phyloP scores from a whole-genome alignment of 73 alveolate species.

The Paramecium sexaurelia region DNA sequence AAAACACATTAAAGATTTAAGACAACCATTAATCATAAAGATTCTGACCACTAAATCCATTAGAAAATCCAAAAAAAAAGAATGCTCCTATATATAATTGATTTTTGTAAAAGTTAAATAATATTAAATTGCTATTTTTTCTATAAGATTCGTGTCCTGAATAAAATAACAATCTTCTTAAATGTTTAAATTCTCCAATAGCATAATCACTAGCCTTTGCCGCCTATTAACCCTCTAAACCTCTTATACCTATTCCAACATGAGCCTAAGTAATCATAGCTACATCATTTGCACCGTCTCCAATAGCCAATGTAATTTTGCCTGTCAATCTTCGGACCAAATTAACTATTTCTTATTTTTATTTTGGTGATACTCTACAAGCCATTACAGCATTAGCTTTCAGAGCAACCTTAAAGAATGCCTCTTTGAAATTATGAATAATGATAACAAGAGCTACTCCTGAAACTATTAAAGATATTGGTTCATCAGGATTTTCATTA shows the following conservation, averaged over 20 bases:
- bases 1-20: slow-evolving; percentile 83
- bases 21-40: slow-evolving; percentile 86
- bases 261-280: slow-evolving; percentile 95
- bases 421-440: slow-evolving; percentile 54
- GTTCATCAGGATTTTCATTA: not conserved
- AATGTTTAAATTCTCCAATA: slow-evolving; percentile 84
- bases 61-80: slow-evolving; percentile 81
- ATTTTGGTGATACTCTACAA: slow-evolving; percentile 74
- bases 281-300: slow-evolving; percentile 97
- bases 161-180: slow-evolving; percentile 79
- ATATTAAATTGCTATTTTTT: slow-evolving; percentile 79
- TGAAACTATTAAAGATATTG: slow-evolving; percentile 55
- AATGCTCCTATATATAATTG: slow-evolving; percentile 77
- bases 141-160: slow-evolving; percentile 94
- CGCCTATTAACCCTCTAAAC: slow-evolving; percentile 92
- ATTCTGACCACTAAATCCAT: slow-evolving; percentile 84
- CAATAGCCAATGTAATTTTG: slow-evolving; percentile 82
- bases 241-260: slow-evolving; percentile 94
- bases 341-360: slow-evolving; percentile 72
- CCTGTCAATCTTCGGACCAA: slow-evolving; percentile 73
- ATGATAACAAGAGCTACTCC: slow-evolving; percentile 60
- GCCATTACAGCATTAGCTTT: slow-evolving; percentile 70
- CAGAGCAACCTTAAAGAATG: slow-evolving; percentile 70
- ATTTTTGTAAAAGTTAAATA: slow-evolving; percentile 88
- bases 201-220: slow-evolving; percentile 90